Conservation (phyloP, 169 alveolate genomes). For the Eimeria mitis region DNA sequence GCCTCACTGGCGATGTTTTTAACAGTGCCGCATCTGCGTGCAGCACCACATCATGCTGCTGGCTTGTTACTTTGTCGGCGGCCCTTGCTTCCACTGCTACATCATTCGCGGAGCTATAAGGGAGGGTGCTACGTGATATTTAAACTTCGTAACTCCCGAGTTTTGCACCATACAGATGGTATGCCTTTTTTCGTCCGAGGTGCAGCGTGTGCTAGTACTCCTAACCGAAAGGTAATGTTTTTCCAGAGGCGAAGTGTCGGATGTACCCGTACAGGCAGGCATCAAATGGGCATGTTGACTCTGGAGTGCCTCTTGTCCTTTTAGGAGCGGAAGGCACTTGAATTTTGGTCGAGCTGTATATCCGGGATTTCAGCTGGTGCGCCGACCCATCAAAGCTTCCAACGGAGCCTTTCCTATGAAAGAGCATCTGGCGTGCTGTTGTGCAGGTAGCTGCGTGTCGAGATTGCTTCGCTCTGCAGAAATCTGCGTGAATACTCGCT, state of each 20-base stretch:
- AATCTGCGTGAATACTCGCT: background rate
- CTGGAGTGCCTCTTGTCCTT: background rate
- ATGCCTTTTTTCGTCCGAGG: background rate
- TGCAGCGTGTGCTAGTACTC: background rate
- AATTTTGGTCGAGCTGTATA: background rate
- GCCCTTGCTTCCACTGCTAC: background rate
- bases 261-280: background rate
- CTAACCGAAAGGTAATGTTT: background rate
- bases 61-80: background rate
- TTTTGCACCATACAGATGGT: background rate
- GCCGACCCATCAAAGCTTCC: background rate
- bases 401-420: background rate
- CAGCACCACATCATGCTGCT: background rate
- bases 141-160: background rate
- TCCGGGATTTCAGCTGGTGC: background rate
- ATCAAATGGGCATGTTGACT: too few species aligned
- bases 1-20: background rate
- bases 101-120: background rate
- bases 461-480: background rate
- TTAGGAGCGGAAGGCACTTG: background rate
- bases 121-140: background rate
- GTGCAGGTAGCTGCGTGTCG: background rate
- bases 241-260: background rate
- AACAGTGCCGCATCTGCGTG: background rate
- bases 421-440: background rate